Percentiles rank a stretch among this genome's conserved stretches.
Evolutionary conservation across 169 alveolate genomes (phyloP).

Genomic region (Plasmodium inui): DNA sequence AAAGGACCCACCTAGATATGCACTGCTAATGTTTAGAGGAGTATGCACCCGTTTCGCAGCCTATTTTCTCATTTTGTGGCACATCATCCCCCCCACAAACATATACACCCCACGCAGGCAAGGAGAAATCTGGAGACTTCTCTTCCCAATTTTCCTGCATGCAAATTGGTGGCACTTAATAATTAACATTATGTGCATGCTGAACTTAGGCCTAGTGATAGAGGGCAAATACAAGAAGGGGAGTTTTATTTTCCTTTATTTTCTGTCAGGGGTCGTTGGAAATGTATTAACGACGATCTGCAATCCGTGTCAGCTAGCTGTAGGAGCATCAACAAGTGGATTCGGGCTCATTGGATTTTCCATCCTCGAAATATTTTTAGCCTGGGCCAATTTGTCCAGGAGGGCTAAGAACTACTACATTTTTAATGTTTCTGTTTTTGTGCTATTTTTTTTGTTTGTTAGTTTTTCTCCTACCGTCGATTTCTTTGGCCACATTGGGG

Average conservation of each 20-base stretch:
- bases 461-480: conserved; percentile 74
- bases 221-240: conserved; percentile 56
- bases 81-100: not conserved
- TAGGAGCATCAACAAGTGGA: conserved; percentile 79
- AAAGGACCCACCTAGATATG: not conserved
- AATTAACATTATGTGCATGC: conserved; percentile 58
- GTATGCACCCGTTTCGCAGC: not conserved
- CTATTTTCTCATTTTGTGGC: not conserved
- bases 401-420: conserved; percentile 59
- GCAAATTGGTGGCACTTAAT: conserved; percentile 74
- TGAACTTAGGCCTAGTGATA: conserved; percentile 67
- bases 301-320: conserved; percentile 79
- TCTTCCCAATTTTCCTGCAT: conserved; percentile 60
- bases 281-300: conserved; percentile 76
- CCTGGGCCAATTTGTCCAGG: conserved; percentile 67
- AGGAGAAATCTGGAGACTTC: conserved; percentile 71
- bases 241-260: conserved; percentile 4
- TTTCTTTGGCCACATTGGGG: conserved; percentile 73
- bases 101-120: not conserved
- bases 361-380: conserved; percentile 74
- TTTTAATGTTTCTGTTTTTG: conserved; percentile 54
- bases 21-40: not conserved
- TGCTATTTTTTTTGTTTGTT: conserved; percentile 59
- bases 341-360: conserved; percentile 79
- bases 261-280: conserved; percentile 72